Evolutionary conservation across 228 moss, liverwort and hornwort species (phyloP).

Genomic region (Sphagnum magellanicum): DNA sequence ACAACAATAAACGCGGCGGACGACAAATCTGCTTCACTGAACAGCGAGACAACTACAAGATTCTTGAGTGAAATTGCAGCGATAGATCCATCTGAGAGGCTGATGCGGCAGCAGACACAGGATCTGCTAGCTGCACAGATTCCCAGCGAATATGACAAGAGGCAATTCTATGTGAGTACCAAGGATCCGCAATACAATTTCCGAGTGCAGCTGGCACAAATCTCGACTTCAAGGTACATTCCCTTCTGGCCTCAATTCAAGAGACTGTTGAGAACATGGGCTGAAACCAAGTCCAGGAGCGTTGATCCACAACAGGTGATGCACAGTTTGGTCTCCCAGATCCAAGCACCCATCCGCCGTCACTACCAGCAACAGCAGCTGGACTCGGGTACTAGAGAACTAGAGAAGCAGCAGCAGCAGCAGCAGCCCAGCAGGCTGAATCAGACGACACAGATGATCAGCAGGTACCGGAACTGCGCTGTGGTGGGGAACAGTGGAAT

Average conservation of each 20-base stretch:
- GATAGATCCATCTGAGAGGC: background rate
- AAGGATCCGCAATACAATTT: background rate
- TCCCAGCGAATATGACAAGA: background rate
- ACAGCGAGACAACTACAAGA: background rate
- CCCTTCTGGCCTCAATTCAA: slow-evolving; percentile 32
- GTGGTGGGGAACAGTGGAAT: slow-evolving; percentile 67
- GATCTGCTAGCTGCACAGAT: background rate
- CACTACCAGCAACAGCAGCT: slow-evolving; percentile 5
- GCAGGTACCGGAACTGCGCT: slow-evolving; percentile 42
- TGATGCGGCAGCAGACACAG: background rate
- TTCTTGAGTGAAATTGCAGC: slow-evolving; percentile 1
- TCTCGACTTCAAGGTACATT: background rate
- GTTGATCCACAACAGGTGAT: slow-evolving; percentile 31
- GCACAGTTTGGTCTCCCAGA: slow-evolving; percentile 17
- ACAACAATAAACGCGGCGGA: no score
- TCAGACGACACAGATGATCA: background rate
- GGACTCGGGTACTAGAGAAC: no score
- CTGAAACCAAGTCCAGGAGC: slow-evolving; percentile 6
- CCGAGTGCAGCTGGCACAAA: background rate
- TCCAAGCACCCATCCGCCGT: slow-evolving; percentile 39
- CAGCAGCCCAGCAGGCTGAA: background rate
- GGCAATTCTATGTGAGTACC: background rate
- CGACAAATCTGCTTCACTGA: background rate
- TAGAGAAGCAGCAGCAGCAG: background rate
- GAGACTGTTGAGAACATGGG: slow-evolving; percentile 21